phyloP scores from a whole-genome alignment of 495 filamentous ascomycete species.

The Penicillium waksmanii region DNA sequence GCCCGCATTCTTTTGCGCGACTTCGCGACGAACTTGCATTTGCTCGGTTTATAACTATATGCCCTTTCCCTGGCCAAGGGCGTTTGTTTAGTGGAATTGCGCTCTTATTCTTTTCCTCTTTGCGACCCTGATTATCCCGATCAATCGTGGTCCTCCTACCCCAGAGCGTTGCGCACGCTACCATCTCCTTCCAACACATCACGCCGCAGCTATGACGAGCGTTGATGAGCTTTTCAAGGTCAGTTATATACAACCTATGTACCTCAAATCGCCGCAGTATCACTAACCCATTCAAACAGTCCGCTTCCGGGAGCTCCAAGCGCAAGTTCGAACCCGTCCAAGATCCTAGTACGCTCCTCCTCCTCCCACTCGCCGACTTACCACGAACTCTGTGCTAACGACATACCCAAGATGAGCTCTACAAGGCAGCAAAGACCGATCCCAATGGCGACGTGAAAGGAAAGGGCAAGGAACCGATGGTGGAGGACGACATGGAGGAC shows the following conservation, averaged over 20 bases:
- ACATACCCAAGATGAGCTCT: conserved; percentile 62
- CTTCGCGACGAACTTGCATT: conserved; percentile 17
- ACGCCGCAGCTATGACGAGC: conserved; percentile 63
- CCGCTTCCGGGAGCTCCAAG: conserved; percentile 57
- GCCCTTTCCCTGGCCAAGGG: not conserved
- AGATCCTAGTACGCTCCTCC: conserved; percentile 65
- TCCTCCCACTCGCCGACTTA: conserved; percentile 1
- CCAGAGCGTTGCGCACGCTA: not conserved
- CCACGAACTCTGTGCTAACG: conserved; percentile 26
- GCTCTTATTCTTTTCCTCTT: not conserved
- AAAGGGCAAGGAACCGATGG: conserved; percentile 60
- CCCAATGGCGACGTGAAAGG: conserved; percentile 63
- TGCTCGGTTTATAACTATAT: not conserved
- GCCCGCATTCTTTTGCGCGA: conserved; percentile 42
- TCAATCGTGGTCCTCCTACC: not conserved
- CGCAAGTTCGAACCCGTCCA: conserved; percentile 73
- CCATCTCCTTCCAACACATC: not conserved
- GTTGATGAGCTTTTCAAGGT: conserved; percentile 89
- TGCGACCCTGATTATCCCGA: not conserved
- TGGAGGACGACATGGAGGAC: conserved; percentile 64
- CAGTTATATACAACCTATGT: conserved; percentile 11
- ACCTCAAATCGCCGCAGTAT: not conserved
- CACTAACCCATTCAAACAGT: conserved; percentile 43
- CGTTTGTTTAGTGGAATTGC: not conserved
- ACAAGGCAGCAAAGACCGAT: conserved; percentile 82